These are phyloP conservation scores for Uronychia setigera DNA, from an alignment of 73 alveolate species.

Conservation along the genomic window DNA sequence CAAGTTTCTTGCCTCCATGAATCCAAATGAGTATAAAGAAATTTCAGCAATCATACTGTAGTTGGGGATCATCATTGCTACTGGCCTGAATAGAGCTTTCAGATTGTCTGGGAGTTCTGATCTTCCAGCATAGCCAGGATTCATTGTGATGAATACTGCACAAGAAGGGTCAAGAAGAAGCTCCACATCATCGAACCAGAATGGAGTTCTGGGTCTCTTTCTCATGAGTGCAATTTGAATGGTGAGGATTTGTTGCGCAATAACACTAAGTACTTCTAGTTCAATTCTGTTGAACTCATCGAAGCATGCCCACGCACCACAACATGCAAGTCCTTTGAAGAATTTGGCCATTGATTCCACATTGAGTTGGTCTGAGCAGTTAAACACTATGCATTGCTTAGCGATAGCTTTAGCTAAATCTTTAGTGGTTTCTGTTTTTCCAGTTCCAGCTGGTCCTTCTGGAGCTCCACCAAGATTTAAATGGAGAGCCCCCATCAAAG, in stretches of 20 bases:
- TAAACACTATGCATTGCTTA: conserved; percentile 89
- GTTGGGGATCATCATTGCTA: conserved; percentile 94
- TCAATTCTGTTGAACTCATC: conserved; percentile 99
- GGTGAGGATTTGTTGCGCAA: conserved; percentile 93
- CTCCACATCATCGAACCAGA: conserved; percentile 69
- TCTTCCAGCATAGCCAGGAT: conserved; percentile 97
- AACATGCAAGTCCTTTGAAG: conserved; percentile 90
- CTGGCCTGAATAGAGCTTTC: conserved; percentile 93
- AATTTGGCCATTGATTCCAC: conserved; percentile 87
- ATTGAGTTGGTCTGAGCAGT: conserved; percentile 89
- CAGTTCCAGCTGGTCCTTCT: conserved; percentile 97
- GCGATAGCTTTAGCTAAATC: conserved; percentile 91
- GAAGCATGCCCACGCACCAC: conserved; percentile 99
- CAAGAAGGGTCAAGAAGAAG: conserved; percentile 75
- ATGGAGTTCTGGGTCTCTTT: conserved; percentile 71
- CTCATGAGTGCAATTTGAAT: conserved; percentile 90
- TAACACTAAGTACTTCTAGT: conserved; percentile 98
- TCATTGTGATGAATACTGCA: conserved; percentile 93
- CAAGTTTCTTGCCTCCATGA: conserved; percentile 91
- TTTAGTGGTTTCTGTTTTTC: conserved; percentile 92
- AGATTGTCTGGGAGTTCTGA: conserved; percentile 96
- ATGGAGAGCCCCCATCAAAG: conserved; percentile 86
- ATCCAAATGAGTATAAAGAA: conserved; percentile 95
- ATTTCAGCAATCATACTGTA: conserved; percentile 93
- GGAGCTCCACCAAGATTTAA: conserved; percentile 94